Evolutionary conservation across 2,329 filamentous ascomycete genomes (phyloP).

Genomic region (Chaetomium strumarium): DNA sequence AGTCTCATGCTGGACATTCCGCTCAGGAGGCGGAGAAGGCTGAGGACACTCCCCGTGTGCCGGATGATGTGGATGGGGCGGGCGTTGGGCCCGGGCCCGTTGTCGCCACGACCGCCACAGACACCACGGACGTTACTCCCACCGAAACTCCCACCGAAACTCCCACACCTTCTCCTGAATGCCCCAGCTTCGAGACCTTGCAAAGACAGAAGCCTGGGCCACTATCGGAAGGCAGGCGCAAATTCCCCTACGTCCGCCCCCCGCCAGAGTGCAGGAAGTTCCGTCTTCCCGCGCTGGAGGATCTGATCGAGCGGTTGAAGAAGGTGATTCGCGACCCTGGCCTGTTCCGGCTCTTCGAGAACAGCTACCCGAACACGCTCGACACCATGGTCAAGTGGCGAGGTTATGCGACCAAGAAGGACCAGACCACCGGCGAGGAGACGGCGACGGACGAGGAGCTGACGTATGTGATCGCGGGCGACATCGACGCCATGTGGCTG

Average conservation of each 20-base stretch:
- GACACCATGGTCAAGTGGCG: constrained; percentile 81
- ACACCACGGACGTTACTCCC: background rate
- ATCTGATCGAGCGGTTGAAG: constrained; percentile 49
- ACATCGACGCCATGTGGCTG: constrained; percentile 85
- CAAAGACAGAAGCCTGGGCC: constrained; percentile 26
- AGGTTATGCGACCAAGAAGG: constrained; percentile 43
- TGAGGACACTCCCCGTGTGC: background rate
- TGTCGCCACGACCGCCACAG: background rate
- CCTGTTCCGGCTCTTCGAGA: constrained; percentile 73
- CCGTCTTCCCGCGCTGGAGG: constrained; percentile 61
- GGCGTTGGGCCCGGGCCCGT: background rate
- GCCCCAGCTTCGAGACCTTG: constrained; percentile 23
- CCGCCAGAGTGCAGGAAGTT: constrained; percentile 65
- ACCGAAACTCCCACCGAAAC: background rate
- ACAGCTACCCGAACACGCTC: constrained; percentile 75
- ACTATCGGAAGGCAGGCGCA: constrained; percentile 26
- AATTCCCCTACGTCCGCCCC: constrained; percentile 44
- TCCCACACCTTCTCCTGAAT: constrained; percentile 7
- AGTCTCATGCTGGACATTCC: background rate
- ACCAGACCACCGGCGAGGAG: constrained; percentile 29
- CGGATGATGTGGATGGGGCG: background rate
- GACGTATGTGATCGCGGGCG: constrained; percentile 75
- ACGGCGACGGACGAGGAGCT: constrained; percentile 50
- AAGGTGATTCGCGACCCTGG: constrained; percentile 47
- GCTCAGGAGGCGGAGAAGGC: background rate